Evolutionary conservation across 1,284 basidiomycete species (phyloP), one percentile per base, ranked within the genome.

Genomic region (Papiliotrema fonsecae): DNA sequence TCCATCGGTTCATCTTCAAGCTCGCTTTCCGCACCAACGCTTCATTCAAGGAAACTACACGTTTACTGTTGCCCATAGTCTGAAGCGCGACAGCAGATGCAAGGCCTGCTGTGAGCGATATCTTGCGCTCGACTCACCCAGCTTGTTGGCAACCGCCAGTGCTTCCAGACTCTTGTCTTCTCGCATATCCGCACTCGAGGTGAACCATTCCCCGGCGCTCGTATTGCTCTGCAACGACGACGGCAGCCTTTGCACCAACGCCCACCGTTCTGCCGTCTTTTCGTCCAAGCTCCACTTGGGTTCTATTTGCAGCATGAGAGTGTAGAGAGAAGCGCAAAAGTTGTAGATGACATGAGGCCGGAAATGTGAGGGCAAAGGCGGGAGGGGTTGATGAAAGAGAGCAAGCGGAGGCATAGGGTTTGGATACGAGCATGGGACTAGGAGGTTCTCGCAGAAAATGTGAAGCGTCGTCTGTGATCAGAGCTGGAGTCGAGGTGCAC

Each of bases 341-440:
- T 56, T 57, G 62, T 70, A 70, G 26, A 72, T 63, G 4, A 42
- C 50, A 41, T 69, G 58, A 5, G 65, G 62, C 1, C 61, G 60
- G 24, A 58, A 63, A 40, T 68, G 67, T 6, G 65, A 63, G 5
- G 64, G 60, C 5, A 71, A 59, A 7, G 67, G 61, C 0, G 66
- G 64, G 3, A 62, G 52, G 0, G 69, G 61, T 4, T 65, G 50
- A 49, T 67, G 64, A 31, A 72, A 62, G 24, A 60, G 60, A 3
- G 57, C 45, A 18, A 63, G 52, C 11, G 65, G 56, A 1, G 69
- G 67, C 28, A 72, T 57, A 9, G 69, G 69, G 42, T 67, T 67
- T n/a, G 69, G 69, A 43, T 72, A 72, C 10, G 57, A 57, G 41
- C 60, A 61, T 0, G 69, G 66, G 7, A 59, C 56, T 3, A 72